A percentile compares a stretch with the other conserved stretches of the same genome.
Conservation (phyloP, 169 alveolate species). For the Miamiensis avidus region DNA sequence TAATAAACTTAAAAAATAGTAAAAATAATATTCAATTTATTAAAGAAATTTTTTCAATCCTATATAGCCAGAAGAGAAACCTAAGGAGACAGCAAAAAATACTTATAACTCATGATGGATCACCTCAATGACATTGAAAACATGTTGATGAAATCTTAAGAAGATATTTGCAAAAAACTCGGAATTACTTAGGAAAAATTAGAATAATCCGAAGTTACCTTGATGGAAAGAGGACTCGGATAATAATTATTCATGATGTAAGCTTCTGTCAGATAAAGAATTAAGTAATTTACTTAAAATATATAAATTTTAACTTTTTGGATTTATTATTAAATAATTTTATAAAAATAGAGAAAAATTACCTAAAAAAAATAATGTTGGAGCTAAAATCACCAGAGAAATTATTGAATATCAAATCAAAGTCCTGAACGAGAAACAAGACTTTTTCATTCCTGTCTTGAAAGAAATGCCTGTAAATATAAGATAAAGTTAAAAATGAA, state of each 20-base stretch:
- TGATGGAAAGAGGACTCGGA: slow-evolving; percentile 53
- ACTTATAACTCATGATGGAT: slow-evolving; percentile 32
- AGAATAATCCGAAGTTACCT: slow-evolving; percentile 45
- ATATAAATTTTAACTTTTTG: no score
- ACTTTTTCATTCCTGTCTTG: slow-evolving; percentile 29
- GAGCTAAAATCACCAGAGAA: slow-evolving; percentile 34
- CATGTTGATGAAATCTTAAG: slow-evolving; percentile 45
- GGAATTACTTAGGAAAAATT: slow-evolving; percentile 38
- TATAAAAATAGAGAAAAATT: slow-evolving; percentile 24
- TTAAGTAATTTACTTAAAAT: slow-evolving; percentile 6
- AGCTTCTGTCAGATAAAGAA: slow-evolving; percentile 49
- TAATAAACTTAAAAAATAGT: no score
- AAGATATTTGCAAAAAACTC: slow-evolving; percentile 46
- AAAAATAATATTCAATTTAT: no score
- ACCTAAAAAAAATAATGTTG: slow-evolving; percentile 40
- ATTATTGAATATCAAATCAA: slow-evolving; percentile 47
- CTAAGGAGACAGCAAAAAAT: slow-evolving; percentile 18
- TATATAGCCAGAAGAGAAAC: slow-evolving; percentile 41
- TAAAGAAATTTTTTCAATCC: neutral
- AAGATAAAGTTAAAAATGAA: neutral
- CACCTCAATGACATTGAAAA: slow-evolving; percentile 42
- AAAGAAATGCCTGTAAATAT: slow-evolving; percentile 34
- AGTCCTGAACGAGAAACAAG: slow-evolving; percentile 40
- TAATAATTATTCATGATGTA: slow-evolving; percentile 46
- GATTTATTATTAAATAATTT: no score